Evolutionary conservation across 192 early-diverging fungal species (phyloP).

Genomic region (Bifiguratus adelaidae): DNA sequence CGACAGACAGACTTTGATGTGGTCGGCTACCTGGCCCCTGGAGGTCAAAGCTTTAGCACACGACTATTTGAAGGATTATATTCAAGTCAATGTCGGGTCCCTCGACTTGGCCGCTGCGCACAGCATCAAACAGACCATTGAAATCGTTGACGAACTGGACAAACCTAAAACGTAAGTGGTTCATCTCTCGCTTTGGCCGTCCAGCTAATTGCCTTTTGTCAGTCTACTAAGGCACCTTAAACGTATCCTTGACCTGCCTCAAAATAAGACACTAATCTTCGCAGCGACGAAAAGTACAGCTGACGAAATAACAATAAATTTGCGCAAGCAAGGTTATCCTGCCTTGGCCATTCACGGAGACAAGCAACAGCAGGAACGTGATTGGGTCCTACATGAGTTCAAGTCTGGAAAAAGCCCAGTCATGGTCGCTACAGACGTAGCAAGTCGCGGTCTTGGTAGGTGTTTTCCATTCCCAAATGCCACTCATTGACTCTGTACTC

Average conservation of each 20-base stretch:
- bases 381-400: slow-evolving; percentile 83
- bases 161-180: slow-evolving; percentile 86
- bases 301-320: slow-evolving; percentile 77
- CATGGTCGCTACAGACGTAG: slow-evolving; percentile 96
- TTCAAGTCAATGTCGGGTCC: slow-evolving; percentile 85
- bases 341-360: slow-evolving; percentile 97
- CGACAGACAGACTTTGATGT: slow-evolving; percentile 90
- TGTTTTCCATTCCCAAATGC: too few relatives aligned
- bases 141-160: slow-evolving; percentile 90
- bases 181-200: slow-evolving; percentile 35
- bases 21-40: slow-evolving; percentile 87
- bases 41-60: slow-evolving; percentile 78
- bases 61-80: slow-evolving; percentile 76
- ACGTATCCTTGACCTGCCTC: slow-evolving; percentile 3
- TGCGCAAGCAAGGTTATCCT: slow-evolving; percentile 67
- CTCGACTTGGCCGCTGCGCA: slow-evolving; percentile 91
- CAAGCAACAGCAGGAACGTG: slow-evolving; percentile 90
- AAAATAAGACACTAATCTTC: slow-evolving; percentile 91
- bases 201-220: slow-evolving; percentile 29
- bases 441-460: slow-evolving; percentile 89
- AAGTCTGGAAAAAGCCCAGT: slow-evolving; percentile 68
- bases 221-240: too few relatives aligned
- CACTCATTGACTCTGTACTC: too few relatives aligned
- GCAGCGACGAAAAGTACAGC: slow-evolving; percentile 95
- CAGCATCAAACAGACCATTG: slow-evolving; percentile 90